Percentiles rank a stretch among this genome's conserved stretches.
Evolutionary conservation across 2,329 filamentous ascomycete genomes (phyloP).

Genomic region (Fusarium dlaminii): DNA sequence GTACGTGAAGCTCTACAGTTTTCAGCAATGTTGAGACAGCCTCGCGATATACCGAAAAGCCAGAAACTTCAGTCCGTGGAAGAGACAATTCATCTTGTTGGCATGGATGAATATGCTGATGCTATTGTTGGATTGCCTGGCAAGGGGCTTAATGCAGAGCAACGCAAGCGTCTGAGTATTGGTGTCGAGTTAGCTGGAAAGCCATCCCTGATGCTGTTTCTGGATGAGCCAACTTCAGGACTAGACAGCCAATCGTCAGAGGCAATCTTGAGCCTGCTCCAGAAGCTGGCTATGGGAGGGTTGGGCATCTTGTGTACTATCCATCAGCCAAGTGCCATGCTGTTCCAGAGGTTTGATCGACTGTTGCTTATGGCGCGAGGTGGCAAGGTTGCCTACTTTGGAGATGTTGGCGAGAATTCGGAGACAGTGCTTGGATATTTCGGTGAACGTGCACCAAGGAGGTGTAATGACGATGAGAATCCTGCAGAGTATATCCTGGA

Average conservation of each 20-base stretch:
- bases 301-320: constrained; percentile 62
- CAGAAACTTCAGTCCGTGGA: constrained; percentile 70
- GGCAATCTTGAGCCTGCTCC: neutral
- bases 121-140: constrained; percentile 72
- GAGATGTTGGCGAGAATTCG: constrained; percentile 70
- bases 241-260: constrained; percentile 2
- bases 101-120: constrained; percentile 73
- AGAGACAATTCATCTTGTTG: constrained; percentile 68
- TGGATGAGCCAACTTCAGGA: constrained; percentile 64
- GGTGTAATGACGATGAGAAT: constrained; percentile 66
- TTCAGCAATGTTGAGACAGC: constrained; percentile 66
- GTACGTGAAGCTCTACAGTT: constrained; percentile 64
- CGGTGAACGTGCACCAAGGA: constrained; percentile 67
- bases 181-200: constrained; percentile 66
- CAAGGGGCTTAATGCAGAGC: constrained; percentile 68
- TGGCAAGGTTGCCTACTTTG: constrained; percentile 75
- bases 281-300: neutral
- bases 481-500: constrained; percentile 76
- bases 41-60: constrained; percentile 52
- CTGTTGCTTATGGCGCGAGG: constrained; percentile 71
- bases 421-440: constrained; percentile 70
- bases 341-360: constrained; percentile 67
- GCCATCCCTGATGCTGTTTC: constrained; percentile 67
- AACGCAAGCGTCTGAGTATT: constrained; percentile 70
- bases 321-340: constrained; percentile 63